Evolutionary conservation across 495 filamentous ascomycete genomes (phyloP).

Genomic region (Podospora bellae-mahoneyi): DNA sequence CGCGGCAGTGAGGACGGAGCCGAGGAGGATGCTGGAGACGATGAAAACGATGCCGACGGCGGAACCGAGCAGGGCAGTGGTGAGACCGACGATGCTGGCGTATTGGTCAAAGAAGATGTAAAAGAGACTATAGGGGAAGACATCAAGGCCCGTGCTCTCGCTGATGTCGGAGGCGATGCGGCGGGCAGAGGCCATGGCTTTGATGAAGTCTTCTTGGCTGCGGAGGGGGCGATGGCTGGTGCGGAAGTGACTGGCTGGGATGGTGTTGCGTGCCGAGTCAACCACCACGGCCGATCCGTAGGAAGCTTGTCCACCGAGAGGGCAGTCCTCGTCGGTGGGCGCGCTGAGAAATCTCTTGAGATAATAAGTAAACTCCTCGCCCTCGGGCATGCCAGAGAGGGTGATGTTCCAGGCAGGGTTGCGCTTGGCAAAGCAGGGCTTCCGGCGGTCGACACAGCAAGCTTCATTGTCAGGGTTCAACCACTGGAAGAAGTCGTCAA

Average conservation of each 20-base stretch:
- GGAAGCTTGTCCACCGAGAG: slow-evolving; percentile 79
- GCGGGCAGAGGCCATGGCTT: slow-evolving; percentile 81
- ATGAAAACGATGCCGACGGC: slow-evolving; percentile 80
- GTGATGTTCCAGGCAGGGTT: slow-evolving; percentile 82
- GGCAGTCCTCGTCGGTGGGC: slow-evolving; percentile 77
- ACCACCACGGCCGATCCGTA: slow-evolving; percentile 85
- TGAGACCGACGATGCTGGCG: slow-evolving; percentile 72
- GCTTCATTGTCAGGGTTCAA: slow-evolving; percentile 77
- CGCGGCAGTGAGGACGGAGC: slow-evolving; percentile 75
- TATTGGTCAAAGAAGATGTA: slow-evolving; percentile 99
- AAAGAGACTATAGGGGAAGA: slow-evolving; percentile 94
- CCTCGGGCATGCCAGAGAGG: slow-evolving; percentile 86
- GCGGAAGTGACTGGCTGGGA: slow-evolving; percentile 84
- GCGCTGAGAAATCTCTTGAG: slow-evolving; percentile 74
- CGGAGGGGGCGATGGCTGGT: slow-evolving; percentile 80
- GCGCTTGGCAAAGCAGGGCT: slow-evolving; percentile 73
- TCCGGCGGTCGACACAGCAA: slow-evolving; percentile 67
- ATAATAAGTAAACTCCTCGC: slow-evolving; percentile 83
- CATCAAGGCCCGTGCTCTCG: slow-evolving; percentile 61
- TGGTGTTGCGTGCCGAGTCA: slow-evolving; percentile 59
- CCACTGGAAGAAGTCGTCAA: slow-evolving; percentile 96
- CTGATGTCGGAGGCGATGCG: slow-evolving; percentile 77
- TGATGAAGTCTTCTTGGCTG: slow-evolving; percentile 91
- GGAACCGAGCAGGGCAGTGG: slow-evolving; percentile 72
- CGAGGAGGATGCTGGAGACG: slow-evolving; percentile 73